Conservation (phyloP, 2,329 filamentous ascomycete species). For the Fonsecaea monophora region DNA sequence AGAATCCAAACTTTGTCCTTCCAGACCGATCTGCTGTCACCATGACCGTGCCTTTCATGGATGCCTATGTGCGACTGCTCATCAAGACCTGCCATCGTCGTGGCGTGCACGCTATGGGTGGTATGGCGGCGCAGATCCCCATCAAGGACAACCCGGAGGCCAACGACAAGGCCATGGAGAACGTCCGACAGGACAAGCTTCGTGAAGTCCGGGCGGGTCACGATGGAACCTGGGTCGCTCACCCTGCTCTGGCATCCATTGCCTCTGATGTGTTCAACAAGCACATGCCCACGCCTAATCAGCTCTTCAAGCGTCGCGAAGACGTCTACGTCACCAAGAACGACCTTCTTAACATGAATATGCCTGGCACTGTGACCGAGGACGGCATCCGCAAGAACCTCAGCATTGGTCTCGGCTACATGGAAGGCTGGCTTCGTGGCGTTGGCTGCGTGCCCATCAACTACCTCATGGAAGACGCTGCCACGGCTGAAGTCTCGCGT, state of each 20-base stretch:
- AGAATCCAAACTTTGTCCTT: conserved; percentile 90
- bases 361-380: conserved; percentile 89
- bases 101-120: conserved; percentile 97
- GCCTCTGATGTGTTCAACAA: conserved; percentile 95
- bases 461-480: conserved; percentile 97
- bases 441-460: conserved; percentile 97
- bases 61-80: conserved; percentile 93
- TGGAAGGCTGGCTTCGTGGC: conserved; percentile 97
- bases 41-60: conserved; percentile 99
- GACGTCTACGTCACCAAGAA: conserved; percentile 85
- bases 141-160: conserved; percentile 93
- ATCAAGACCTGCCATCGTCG: conserved; percentile 98
- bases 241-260: conserved; percentile 87
- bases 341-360: conserved; percentile 97
- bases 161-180: conserved; percentile 94
- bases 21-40: conserved; percentile 90
- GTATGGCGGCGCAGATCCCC: conserved; percentile 98
- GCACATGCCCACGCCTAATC: conserved; percentile 98
- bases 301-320: conserved; percentile 87
- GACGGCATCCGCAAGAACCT: conserved; percentile 97
- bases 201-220: conserved; percentile 94
- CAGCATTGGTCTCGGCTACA: conserved; percentile 94
- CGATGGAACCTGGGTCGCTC: conserved; percentile 96
- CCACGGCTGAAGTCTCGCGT: conserved; percentile 93
- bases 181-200: conserved; percentile 91